Conservation (phyloP, 345 rosid species). For the Rubroshorea leprosula region DNA sequence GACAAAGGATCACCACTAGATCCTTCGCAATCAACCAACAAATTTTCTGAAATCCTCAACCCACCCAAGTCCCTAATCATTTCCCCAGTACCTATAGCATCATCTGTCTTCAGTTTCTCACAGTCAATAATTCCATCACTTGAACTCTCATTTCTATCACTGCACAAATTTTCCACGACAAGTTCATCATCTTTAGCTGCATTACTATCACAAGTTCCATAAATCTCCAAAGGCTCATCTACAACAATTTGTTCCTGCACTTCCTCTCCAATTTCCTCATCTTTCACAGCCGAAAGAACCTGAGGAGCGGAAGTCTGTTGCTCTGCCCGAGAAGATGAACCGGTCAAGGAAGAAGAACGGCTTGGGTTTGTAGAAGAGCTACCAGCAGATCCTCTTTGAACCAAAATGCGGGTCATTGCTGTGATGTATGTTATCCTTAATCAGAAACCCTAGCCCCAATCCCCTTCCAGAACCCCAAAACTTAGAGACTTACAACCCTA, state of each 20-base stretch:
- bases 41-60: conserved; percentile 33
- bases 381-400: conserved; percentile 75
- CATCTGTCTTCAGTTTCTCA: conserved; percentile 32
- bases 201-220: conserved; percentile 41
- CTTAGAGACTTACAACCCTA: conserved; percentile 31
- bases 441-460: conserved; percentile 9
- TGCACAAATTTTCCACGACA: conserved; percentile 24
- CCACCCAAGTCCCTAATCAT: conserved; percentile 30
- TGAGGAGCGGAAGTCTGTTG: conserved; percentile 35
- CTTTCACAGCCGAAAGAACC: conserved; percentile 36
- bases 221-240: conserved; percentile 42
- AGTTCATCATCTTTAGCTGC: conserved; percentile 39
- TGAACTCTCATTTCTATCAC: conserved; percentile 26
- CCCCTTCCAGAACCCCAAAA: conserved; percentile 25
- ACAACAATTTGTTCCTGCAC: conserved; percentile 43
- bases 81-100: conserved; percentile 30
- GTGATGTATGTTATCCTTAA: conserved; percentile 12
- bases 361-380: conserved; percentile 72
- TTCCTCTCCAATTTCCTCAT: conserved; percentile 61
- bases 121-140: conserved; percentile 34
- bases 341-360: conserved; percentile 53
- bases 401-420: conserved; percentile 84
- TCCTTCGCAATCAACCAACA: conserved; percentile 44
- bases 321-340: conserved; percentile 59
- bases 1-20: conserved; percentile 35